Evolutionary conservation across 73 alveolate species (phyloP), one percentile per base, ranked within the genome.

Genomic region (Paramecium primaurelia): DNA sequence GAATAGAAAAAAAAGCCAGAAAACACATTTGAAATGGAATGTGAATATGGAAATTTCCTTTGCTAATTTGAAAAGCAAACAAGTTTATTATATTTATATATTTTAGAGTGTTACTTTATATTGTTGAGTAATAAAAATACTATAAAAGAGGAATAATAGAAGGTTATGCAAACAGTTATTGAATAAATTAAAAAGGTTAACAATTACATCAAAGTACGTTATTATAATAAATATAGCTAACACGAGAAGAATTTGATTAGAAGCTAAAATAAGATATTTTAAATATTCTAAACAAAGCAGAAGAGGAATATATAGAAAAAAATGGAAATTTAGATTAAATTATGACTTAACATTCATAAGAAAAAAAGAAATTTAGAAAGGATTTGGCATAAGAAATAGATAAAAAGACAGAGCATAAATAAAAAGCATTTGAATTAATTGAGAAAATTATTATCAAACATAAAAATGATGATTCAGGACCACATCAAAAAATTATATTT

Each of bases 21-120:
- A n/a, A 40, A 38, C 30, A 2, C 64, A 0, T 75, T 75, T 12
- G 88, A 36, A 75, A 75, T 75, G 88, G 60, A 75, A 11, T 9
- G 26, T 0, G 88, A 75, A 6, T 75, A 3, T 36, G 88, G 88
- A 25, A 34, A 8, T 75, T 36, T 75, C 26, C 3, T 16, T 10
- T 36, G 68, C 4, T 14, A 30, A 16, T 75, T 4, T 75, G 88
- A 75, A 30, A 75, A 75, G 30, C 12, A 6, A 16, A 12, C 38
- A 30, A 75, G 88, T 75, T 9, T 37, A 36, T 4, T 12, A 68
- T n/a, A 0, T 75, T 2, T n/a, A 8, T 36, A 75, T 12, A 34
- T 14, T 12, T n/a, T 75, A 75, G 88, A 75, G 59, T 75, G 88
- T 32, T 75, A 75, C 10, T 75, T 75, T 38, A 75, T 75, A 36